Evolutionary conservation across 148 eudicot genomes (phyloP).

Genomic region (Vaccinium myrtillus): DNA sequence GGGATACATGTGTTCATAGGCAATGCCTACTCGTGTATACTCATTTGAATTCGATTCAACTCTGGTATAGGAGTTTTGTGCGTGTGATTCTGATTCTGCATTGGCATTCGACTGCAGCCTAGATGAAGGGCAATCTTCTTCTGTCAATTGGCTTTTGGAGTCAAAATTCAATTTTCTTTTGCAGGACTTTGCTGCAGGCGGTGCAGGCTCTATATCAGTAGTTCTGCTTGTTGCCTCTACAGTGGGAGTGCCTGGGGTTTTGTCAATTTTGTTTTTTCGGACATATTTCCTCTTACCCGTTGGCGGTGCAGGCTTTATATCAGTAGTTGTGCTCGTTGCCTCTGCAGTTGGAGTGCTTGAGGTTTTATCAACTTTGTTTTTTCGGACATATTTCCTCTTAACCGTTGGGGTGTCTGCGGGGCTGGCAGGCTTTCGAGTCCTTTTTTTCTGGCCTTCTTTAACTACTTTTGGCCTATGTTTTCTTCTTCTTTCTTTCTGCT

Average conservation of each 20-base stretch:
- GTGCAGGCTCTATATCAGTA: slow-evolving; percentile 18
- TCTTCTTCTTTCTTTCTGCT: slow-evolving; percentile 63
- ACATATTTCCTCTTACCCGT: slow-evolving; percentile 54
- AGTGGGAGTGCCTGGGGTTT: slow-evolving; percentile 34
- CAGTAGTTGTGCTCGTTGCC: too few relatives aligned
- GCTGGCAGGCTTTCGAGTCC: slow-evolving; percentile 31
- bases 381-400: slow-evolving; percentile 60
- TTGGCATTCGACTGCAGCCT: slow-evolving; percentile 21
- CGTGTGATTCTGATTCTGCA: slow-evolving; percentile 21
- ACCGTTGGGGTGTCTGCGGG: slow-evolving; percentile 28
- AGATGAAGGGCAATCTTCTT: slow-evolving; percentile 32
- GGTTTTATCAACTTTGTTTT: slow-evolving; percentile 37
- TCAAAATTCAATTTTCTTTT: slow-evolving; percentile 64
- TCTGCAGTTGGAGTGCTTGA: slow-evolving; percentile 29
- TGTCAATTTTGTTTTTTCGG: slow-evolving; percentile 41
- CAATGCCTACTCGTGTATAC: slow-evolving; percentile 28
- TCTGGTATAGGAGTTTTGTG: slow-evolving; percentile 21
- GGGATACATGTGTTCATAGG: slow-evolving; percentile 28
- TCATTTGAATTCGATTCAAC: slow-evolving; percentile 29
- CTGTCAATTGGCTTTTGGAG: slow-evolving; percentile 33
- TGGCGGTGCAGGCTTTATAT: not conserved
- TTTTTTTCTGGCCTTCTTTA: slow-evolving; percentile 60
- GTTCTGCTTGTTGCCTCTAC: slow-evolving; percentile 27
- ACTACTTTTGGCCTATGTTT: slow-evolving; percentile 89
- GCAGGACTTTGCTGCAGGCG: slow-evolving; percentile 40